A percentile compares a stretch with the other conserved stretches of the same genome.
phyloP scores from a whole-genome alignment of 2,329 filamentous ascomycete species.

The Plectosphaerella cucumerina region DNA sequence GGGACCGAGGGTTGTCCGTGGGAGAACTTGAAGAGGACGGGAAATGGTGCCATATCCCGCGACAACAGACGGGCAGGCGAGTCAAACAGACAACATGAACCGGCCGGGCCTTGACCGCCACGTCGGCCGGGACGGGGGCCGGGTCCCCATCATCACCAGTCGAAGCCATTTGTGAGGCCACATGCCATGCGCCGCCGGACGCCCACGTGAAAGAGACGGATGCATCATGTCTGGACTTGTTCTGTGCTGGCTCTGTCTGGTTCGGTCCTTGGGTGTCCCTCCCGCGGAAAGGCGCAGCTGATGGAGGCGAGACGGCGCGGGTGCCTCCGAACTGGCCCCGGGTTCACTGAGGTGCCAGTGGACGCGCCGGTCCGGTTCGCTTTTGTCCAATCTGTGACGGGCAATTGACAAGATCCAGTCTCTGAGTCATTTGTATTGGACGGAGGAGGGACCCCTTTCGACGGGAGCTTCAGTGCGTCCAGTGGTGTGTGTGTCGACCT shows the following conservation, averaged over 20 bases:
- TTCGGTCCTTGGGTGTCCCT: too few species aligned
- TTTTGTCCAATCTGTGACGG: neutral
- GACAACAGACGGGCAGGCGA: too few species aligned
- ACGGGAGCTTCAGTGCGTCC: neutral
- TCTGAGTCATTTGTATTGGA: neutral
- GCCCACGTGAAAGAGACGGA: neutral
- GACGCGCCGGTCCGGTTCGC: too few species aligned
- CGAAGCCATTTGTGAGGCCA: neutral
- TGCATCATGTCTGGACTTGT: neutral
- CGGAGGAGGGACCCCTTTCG: neutral
- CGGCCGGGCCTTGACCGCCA: too few species aligned
- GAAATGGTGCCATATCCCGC: too few species aligned
- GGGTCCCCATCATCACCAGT: neutral
- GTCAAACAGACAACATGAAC: too few species aligned
- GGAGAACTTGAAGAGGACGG: too few species aligned
- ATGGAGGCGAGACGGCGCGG: neutral
- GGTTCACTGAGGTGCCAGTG: too few species aligned
- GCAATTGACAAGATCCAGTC: neutral
- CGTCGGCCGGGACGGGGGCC: too few species aligned
- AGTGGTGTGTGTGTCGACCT: neutral
- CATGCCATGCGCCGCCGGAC: neutral
- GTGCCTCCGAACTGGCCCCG: neutral
- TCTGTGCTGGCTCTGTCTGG: too few species aligned
- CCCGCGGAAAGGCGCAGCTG: neutral
- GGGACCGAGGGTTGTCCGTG: too few species aligned